Base-by-base conservation (phyloP, 2,329 filamentous ascomycete genomes). In the Cladosporium sp. region DNA sequence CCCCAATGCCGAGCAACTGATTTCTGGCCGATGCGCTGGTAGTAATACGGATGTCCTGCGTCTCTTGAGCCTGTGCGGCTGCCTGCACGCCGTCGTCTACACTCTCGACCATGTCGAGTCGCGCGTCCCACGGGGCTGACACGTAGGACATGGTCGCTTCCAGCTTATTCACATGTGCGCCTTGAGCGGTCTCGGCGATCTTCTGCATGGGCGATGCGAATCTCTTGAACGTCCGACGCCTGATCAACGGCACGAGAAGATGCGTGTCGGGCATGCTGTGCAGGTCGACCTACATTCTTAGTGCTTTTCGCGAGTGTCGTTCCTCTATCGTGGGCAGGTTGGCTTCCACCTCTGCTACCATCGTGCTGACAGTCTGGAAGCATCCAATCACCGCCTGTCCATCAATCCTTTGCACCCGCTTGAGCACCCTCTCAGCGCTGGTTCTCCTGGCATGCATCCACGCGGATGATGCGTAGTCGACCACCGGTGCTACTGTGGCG, bases 1-100 rank as follows among this genome's bases (percentile, higher is more conserved):
- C 36, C n/a, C 39, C 53, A 3, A 58, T 64, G 36, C 62, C 53
- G 2, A 58, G 53, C 34, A 58, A 25, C 5, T 16, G 23, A 36
- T 64, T 58, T 16, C 53, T 64, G 36, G 34, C 62, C 16, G 62
- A 64, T 11, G 25, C 36, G 53, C 62, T 64, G 23, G 54, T 58
- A 21, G 54, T 36, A 13, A 64, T 21, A 11, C 51, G 53, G 53
- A 58, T 64, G 53, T 32, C 61, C 25, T 43, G 49, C 13, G 13
- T 48, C 1, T 16, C 56, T 11, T 58, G 56, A 3, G 56, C 56
- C 0, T 11, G 18, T 3, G 0, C 10, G 32, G 34, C 56, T 26
- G 32, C 56, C 34, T 58, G 56, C n/a, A 1, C 21, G 7, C 34
- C 56, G 21, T 51, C 43, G 10, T 25, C 25, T 26, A 25, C 39